A percentile compares a stretch with the other conserved stretches of the same genome.
Conservation (phyloP, 1,284 basidiomycete species). For the Malassezia caprae region DNA sequence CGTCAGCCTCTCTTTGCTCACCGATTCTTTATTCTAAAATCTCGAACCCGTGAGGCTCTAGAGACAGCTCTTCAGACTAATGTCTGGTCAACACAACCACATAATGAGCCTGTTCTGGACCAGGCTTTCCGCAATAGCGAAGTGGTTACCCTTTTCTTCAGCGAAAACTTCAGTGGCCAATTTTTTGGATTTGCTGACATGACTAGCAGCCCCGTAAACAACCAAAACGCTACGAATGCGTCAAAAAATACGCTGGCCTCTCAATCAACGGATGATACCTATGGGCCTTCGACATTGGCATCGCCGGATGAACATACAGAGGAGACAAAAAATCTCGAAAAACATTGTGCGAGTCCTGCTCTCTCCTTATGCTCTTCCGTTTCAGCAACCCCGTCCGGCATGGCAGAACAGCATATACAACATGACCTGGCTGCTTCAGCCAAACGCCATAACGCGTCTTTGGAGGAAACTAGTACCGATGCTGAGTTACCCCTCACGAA, state of each 20-base stretch:
- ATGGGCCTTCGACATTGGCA: background rate
- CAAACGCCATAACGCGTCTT: slow-evolving; percentile 37
- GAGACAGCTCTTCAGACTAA: slow-evolving; percentile 72
- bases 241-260: background rate
- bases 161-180: slow-evolving; percentile 73
- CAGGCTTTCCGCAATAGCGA: slow-evolving; percentile 79
- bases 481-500: background rate
- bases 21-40: slow-evolving; percentile 87
- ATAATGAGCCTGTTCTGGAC: slow-evolving; percentile 68
- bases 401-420: background rate
- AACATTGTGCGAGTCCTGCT: background rate
- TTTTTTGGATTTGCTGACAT: slow-evolving; percentile 48
- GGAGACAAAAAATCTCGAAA: background rate
- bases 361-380: background rate
- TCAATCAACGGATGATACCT: background rate
- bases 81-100: slow-evolving; percentile 81
- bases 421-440: slow-evolving; percentile 50
- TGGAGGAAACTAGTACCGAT: slow-evolving; percentile 20
- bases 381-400: background rate
- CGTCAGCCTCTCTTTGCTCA: slow-evolving; percentile 66
- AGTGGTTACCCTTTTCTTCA: slow-evolving; percentile 77
- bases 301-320: background rate
- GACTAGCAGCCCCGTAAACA: slow-evolving; percentile 29
- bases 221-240: background rate
- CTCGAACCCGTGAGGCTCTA: slow-evolving; percentile 62